These are phyloP conservation scores for Umbilicus rupestris DNA, from an alignment of 164 flowering plant species.

Conservation along the genomic window DNA sequence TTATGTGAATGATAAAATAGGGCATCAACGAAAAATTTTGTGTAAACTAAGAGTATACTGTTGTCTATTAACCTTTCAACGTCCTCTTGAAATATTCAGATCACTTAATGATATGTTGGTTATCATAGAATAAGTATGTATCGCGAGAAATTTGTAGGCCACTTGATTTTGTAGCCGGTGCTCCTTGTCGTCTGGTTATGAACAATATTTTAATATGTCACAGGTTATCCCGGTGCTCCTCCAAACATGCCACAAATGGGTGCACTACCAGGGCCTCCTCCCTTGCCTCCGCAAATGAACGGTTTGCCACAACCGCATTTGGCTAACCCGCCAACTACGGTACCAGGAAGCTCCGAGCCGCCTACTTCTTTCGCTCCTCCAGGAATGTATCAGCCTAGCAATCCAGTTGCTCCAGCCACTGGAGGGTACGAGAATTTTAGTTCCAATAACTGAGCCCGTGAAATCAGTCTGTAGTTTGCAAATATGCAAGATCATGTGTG, in stretches of 20 bases:
- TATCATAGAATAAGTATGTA: not conserved
- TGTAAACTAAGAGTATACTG: not conserved
- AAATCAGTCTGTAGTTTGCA: constrained; percentile 22
- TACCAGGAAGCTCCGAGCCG: constrained; percentile 29
- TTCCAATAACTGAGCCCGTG: constrained; percentile 28
- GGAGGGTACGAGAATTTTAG: constrained; percentile 34
- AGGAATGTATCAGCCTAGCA: constrained; percentile 31
- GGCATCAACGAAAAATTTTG: not conserved
- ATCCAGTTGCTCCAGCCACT: constrained; percentile 30
- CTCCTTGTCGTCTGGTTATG: not conserved
- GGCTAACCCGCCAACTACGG: constrained; percentile 20
- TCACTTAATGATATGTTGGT: not conserved
- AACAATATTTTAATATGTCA: constrained; percentile 17
- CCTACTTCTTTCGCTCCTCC: constrained; percentile 34
- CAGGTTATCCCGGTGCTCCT: constrained; percentile 36
- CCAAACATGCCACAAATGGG: constrained; percentile 49
- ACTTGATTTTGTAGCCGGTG: not conserved
- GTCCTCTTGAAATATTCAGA: not conserved
- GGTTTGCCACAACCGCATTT: constrained; percentile 48
- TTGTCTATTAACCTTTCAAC: not conserved
- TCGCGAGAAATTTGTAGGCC: not conserved
- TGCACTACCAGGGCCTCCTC: constrained; percentile 59
- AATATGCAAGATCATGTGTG: not conserved
- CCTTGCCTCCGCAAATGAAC: constrained; percentile 36
- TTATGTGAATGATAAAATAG: not conserved